Conservation (phyloP, 176 grass and related monocot genomes). For the Themeda triandra region DNA sequence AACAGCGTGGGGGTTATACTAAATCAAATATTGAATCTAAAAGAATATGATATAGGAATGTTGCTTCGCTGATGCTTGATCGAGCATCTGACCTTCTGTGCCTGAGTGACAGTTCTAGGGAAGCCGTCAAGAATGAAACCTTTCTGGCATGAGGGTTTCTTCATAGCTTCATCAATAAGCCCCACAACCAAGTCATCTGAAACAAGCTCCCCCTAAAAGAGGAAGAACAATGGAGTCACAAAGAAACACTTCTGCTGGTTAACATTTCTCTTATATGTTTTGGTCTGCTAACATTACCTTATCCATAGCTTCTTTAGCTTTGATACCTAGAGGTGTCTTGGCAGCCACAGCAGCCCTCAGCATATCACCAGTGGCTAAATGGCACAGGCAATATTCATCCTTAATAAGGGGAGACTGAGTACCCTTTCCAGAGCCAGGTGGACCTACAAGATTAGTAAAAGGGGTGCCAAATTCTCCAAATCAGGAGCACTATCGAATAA, state of each 20-base stretch:
- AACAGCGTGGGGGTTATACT: not conserved
- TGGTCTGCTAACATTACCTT: constrained; percentile 49
- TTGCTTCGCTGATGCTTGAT: not conserved
- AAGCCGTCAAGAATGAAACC: constrained; percentile 99
- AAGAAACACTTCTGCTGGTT: not conserved
- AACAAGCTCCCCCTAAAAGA: constrained; percentile 87
- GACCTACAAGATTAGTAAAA: constrained; percentile 49
- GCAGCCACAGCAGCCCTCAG: constrained; percentile 87
- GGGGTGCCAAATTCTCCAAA: not conserved
- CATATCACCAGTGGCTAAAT: constrained; percentile 99
- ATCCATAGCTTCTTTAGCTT: constrained; percentile 94
- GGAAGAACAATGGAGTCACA: constrained; percentile 13
- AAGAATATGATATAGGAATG: not conserved
- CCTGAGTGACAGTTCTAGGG: constrained; percentile 87
- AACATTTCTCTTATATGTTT: not conserved
- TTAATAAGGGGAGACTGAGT: constrained; percentile 94
- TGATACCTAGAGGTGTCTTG: constrained; percentile 88
- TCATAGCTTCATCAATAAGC: constrained; percentile 98
- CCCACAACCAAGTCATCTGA: constrained; percentile 94
- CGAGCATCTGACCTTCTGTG: constrained; percentile 62
- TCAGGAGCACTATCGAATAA: not conserved
- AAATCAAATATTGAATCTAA: not conserved
- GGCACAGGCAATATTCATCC: constrained; percentile 92
- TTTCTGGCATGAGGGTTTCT: constrained; percentile 94
- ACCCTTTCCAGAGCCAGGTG: constrained; percentile 92